These are phyloP conservation scores for Lactarius sanguifluus DNA, from an alignment of 768 basidiomycete genomes.

Conservation along the genomic window DNA sequence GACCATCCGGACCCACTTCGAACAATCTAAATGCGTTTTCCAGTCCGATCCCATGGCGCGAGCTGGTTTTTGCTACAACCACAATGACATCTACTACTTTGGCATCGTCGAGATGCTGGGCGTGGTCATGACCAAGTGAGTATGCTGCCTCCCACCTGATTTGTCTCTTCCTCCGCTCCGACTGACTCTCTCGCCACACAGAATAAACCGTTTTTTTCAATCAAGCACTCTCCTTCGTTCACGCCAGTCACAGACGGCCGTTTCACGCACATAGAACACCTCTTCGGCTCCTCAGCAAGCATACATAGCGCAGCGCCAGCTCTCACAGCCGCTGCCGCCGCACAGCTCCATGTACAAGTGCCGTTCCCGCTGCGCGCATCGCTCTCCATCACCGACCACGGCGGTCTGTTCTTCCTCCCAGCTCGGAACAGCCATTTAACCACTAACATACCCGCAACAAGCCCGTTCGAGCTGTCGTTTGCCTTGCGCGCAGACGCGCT, in stretches of 20 bases:
- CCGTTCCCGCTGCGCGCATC: too few relatives aligned
- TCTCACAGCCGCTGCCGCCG: constrained; percentile 31
- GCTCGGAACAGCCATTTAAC: too few relatives aligned
- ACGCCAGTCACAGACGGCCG: constrained; percentile 89
- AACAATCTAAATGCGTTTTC: constrained; percentile 53
- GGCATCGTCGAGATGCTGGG: constrained; percentile 72
- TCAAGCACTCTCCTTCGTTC: constrained; percentile 85
- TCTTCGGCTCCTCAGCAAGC: constrained; percentile 48
- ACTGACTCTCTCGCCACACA: constrained; percentile 33
- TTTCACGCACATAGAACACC: constrained; percentile 83
- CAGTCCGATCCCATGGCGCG: constrained; percentile 92
- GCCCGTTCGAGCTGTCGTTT: too few relatives aligned
- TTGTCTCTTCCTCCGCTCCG: too few relatives aligned
- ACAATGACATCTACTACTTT: constrained; percentile 56
- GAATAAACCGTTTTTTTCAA: constrained; percentile 78
- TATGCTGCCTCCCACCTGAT: too few relatives aligned
- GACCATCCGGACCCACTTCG: background rate
- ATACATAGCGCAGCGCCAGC: constrained; percentile 42
- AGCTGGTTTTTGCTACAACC: constrained; percentile 75
- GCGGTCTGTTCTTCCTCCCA: too few relatives aligned
- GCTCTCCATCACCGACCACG: too few relatives aligned
- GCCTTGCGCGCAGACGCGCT: too few relatives aligned
- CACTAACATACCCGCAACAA: too few relatives aligned
- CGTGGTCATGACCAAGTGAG: constrained; percentile 71
- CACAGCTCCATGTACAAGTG: too few relatives aligned